Percentiles rank a stretch among this genome's conserved stretches.
These are phyloP conservation scores for Teratosphaeria destructans DNA, from an alignment of 2,329 filamentous ascomycete species.

Conservation along the genomic window DNA sequence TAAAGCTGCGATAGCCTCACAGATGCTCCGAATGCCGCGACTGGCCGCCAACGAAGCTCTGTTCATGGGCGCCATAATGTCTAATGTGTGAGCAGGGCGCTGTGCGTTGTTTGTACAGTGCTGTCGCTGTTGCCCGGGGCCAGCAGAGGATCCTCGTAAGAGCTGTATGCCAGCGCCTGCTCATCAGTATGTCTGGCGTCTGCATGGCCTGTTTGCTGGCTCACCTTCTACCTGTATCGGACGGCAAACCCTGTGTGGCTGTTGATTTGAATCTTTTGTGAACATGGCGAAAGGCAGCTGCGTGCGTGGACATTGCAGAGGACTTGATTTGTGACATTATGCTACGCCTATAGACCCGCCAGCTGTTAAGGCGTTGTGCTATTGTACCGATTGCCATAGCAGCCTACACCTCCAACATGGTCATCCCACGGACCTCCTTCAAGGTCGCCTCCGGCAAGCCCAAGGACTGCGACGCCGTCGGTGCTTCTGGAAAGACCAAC, in stretches of 20 bases:
- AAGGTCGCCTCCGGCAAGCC: constrained; percentile 41
- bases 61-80: not conserved
- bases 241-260: too few species aligned
- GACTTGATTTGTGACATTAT: not conserved
- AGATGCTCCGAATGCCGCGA: too few species aligned
- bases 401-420: constrained; percentile 46
- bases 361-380: constrained; percentile 36
- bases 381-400: constrained; percentile 39
- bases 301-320: constrained; percentile 14
- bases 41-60: not conserved
- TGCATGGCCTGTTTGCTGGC: too few species aligned
- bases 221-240: too few species aligned
- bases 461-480: constrained; percentile 38
- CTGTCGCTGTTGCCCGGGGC: not conserved
- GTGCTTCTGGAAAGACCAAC: constrained; percentile 44
- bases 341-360: not conserved
- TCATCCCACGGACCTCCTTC: constrained; percentile 39
- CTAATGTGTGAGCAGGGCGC: not conserved
- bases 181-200: too few species aligned
- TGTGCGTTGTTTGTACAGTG: not conserved
- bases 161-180: not conserved
- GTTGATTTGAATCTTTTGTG: not conserved
- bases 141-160: not conserved
- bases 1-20: too few species aligned
- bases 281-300: constrained; percentile 21